Percentiles rank a stretch among this genome's conserved stretches.
Evolutionary conservation across 2,329 filamentous ascomycete species (phyloP).

Genomic region (Beauveria caledonica): DNA sequence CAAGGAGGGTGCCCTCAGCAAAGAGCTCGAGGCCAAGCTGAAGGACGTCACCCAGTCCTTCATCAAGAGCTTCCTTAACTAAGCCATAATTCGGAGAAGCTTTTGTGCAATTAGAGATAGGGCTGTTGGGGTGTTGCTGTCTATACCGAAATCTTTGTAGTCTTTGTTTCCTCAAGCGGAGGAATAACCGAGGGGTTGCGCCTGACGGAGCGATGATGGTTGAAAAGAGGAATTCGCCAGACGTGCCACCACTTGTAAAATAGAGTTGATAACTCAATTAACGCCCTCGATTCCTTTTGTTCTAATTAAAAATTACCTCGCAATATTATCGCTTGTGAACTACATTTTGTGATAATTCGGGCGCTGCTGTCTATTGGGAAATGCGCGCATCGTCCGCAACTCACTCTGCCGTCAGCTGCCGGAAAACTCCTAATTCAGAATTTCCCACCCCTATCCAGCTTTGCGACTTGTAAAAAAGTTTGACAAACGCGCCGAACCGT

Average conservation of each 20-base stretch:
- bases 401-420: not conserved
- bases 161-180: slow-evolving; percentile 39
- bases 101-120: slow-evolving; percentile 24
- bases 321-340: slow-evolving; percentile 11
- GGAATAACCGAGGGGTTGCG: slow-evolving; percentile 37
- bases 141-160: slow-evolving; percentile 37
- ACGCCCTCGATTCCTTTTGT: slow-evolving; percentile 55
- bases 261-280: slow-evolving; percentile 54
- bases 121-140: slow-evolving; percentile 33
- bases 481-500: not conserved
- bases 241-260: slow-evolving; percentile 53
- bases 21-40: slow-evolving; percentile 79
- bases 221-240: slow-evolving; percentile 37
- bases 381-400: not conserved
- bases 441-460: not conserved
- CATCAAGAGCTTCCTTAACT: slow-evolving; percentile 78
- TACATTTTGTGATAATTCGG: not conserved
- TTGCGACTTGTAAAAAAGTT: not conserved
- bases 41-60: slow-evolving; percentile 70
- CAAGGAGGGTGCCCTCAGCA: slow-evolving; percentile 92
- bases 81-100: slow-evolving; percentile 25
- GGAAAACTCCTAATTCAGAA: not conserved
- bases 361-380: not conserved
- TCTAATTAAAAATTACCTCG: slow-evolving; percentile 17
- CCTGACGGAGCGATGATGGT: slow-evolving; percentile 37